Evolutionary conservation across 768 basidiomycete species (phyloP), one percentile per base, ranked within the genome.

Genomic region (Erythrobasidium yunnanense): DNA sequence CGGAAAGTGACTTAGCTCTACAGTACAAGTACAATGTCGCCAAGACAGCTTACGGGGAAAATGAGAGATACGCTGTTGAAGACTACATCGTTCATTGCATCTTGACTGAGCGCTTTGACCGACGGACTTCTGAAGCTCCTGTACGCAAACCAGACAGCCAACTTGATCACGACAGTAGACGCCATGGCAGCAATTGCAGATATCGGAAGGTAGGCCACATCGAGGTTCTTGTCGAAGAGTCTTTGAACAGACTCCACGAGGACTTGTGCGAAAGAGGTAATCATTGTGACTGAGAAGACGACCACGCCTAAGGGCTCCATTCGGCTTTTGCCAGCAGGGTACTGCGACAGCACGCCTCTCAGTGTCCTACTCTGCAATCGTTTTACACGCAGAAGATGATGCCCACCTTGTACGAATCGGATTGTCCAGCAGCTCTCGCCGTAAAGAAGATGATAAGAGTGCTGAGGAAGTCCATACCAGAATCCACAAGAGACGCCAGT

Each of bases 31-130:
- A 30, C 18, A 30, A 6, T 23, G 35, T 11, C 11, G 20, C 56
- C 22, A 38, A 13, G 18, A 53, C 38, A 67, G 0, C 22, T 51
- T n/a, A 63, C 60, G 11, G 78, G 78, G 65, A 78, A 78, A 11
- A 76, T 67, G 5, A 79, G 70, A 11, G 77, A 78, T 71, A 79
- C 77, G 30, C 74, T 68, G 69, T 79, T 79, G 74, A 79, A 77
- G 27, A 74, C 70, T 27, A 73, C 74, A 62, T 79, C 78, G 62
- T 78, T 78, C 70, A 78, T 75, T 2, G 78, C 78, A 57, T 79
- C 78, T 60, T 79, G 78, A 17, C 77, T 75, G 13, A 79, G 67
- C 15, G 78, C 78, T 68, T 76, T 57, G 73, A 69, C 55, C 20
- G 52, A 55, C 3, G 52, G 18, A 22, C 29, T 55, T 27, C 30